Base-by-base conservation (phyloP, 2,329 filamentous ascomycete species). In the Ophiostoma montium region DNA sequence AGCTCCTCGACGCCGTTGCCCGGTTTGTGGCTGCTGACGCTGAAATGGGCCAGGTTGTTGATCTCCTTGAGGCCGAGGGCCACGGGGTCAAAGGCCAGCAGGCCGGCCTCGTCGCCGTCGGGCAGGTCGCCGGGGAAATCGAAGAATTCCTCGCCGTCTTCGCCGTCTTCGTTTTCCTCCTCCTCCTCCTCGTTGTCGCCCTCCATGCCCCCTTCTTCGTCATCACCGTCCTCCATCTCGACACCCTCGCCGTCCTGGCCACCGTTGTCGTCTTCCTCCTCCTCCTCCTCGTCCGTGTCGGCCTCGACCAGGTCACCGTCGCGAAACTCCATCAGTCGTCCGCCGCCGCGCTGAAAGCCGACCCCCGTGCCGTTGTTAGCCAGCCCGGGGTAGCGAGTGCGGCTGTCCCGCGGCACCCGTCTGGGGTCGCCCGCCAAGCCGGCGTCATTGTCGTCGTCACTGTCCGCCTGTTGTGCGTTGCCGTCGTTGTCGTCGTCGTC, bases 21-120 rank as follows among this genome's bases (percentile, higher is more conserved):
- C 1, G 84, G 84, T 65, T 92, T 92, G 59, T 80, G 80, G 59
- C 79, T 86, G 61, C 82, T 86, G 56, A 90, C 85, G 11, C 84
- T 89, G 71, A 87, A 90, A 55, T 81, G 84, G 31, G 84, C 86
- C 18, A 92, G 72, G 54, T 87, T 88, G 57, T 83, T 86, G 61
- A 92, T 90, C 61, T 92, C 86, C 62, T 88, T 89, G 53, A 90
- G 69, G 39, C 80, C 71, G 11, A 72, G 61, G 16, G 71, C 71
- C 16, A 70, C 65, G 13, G 78, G 68, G 50, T 80, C 70, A 47
- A 80, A 75, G 7, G 45, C 50, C 5, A 55, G 50, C n/a, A 53
- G 19, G 10, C 57, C 53, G 6, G 55, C 53, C 2, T 57, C 55
- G 9, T 57, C 50, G 18, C 36, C 49, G 21, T 48, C 49, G 35